phyloP scores from a whole-genome alignment of 108 stramenopile species.

The Cyclotella cryptica region DNA sequence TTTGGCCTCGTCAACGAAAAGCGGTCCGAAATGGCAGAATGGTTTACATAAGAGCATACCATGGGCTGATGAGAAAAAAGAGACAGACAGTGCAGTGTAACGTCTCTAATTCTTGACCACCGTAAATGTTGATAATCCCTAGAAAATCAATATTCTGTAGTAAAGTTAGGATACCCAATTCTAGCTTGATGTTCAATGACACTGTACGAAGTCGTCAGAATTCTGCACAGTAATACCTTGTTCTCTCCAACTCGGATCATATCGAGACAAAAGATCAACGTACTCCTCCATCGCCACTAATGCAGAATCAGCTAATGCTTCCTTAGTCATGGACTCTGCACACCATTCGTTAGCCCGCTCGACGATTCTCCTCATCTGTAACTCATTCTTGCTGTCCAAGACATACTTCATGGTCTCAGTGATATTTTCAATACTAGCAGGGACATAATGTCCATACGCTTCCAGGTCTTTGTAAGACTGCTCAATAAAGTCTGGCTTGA shows the following conservation, averaged over 20 bases:
- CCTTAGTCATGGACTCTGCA: slow-evolving; percentile 17
- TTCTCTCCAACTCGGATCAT: slow-evolving; percentile 21
- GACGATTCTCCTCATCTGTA: slow-evolving; percentile 41
- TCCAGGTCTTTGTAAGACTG: slow-evolving; percentile 41
- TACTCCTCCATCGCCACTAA: slow-evolving; percentile 38
- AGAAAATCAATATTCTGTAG: too few species aligned
- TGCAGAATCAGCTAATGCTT: slow-evolving; percentile 21
- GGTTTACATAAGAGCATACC: not conserved
- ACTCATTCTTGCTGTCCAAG: slow-evolving; percentile 38
- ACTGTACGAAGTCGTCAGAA: slow-evolving; percentile 29
- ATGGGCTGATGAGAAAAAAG: slow-evolving; percentile 4
- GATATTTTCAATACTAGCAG: slow-evolving; percentile 49
- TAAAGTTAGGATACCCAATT: too few species aligned
- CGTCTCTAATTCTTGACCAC: too few species aligned
- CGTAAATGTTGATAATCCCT: too few species aligned
- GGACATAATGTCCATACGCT: slow-evolving; percentile 59
- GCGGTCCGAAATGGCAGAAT: not conserved
- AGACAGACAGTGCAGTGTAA: slow-evolving; percentile 13
- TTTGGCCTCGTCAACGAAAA: slow-evolving; percentile 9
- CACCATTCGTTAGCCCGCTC: slow-evolving; percentile 60
- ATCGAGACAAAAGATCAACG: slow-evolving; percentile 10
- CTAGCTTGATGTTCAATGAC: slow-evolving; percentile 1
- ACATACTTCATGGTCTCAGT: slow-evolving; percentile 35
- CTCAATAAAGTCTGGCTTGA: slow-evolving; percentile 59
- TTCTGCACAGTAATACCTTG: not conserved